These are phyloP conservation scores for Lactarius tabidus DNA, from an alignment of 768 basidiomycete species.

Conservation along the genomic window DNA sequence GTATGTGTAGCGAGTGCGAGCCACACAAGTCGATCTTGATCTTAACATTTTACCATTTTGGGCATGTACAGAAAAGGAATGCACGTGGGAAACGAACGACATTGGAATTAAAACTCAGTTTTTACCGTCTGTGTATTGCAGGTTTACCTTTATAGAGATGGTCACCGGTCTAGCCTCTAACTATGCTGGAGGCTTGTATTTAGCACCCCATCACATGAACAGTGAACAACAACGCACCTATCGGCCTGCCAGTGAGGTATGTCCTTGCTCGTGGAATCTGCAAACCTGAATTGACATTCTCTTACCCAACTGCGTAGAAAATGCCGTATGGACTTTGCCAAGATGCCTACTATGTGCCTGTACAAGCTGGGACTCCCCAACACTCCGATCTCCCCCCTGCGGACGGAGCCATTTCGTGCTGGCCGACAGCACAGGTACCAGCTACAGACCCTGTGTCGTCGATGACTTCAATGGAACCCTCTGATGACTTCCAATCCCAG, in stretches of 20 bases:
- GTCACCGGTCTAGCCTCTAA: too few relatives aligned
- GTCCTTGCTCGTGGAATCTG: neutral
- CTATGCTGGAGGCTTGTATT: slow-evolving; percentile 1
- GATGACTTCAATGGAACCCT: neutral
- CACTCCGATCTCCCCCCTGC: neutral
- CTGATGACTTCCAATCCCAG: neutral
- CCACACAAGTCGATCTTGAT: too few relatives aligned
- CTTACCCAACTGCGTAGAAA: neutral
- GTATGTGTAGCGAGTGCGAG: too few relatives aligned
- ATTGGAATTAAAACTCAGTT: too few relatives aligned
- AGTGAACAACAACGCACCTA: neutral
- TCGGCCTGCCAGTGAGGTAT: neutral
- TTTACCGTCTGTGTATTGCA: too few relatives aligned
- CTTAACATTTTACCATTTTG: too few relatives aligned
- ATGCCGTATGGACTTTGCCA: slow-evolving; percentile 3
- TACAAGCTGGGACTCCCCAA: neutral
- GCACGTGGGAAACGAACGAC: too few relatives aligned
- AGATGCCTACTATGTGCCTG: neutral
- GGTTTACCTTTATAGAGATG: too few relatives aligned
- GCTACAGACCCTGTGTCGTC: neutral
- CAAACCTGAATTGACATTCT: neutral
- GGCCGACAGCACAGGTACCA: slow-evolving; percentile 8
- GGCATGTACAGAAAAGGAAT: too few relatives aligned
- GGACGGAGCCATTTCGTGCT: slow-evolving; percentile 1
- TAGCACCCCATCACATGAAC: slow-evolving; percentile 7